phyloP scores from a whole-genome alignment of 2,329 filamentous ascomycete genomes.

The Colletotrichum australisinense region DNA sequence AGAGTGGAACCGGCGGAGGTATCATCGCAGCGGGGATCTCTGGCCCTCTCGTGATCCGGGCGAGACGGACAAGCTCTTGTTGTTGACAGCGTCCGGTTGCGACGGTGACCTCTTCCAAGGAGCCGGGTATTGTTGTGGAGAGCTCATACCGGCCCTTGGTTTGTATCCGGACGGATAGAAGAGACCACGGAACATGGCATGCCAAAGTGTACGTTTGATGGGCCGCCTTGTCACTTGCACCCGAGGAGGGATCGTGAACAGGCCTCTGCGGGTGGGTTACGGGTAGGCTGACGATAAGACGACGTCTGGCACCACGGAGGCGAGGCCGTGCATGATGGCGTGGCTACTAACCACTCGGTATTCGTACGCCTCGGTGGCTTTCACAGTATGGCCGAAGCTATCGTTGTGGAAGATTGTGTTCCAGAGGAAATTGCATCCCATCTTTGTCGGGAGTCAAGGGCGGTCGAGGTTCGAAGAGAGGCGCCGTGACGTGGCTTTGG shows the following conservation, averaged over 20 bases:
- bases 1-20: constrained; percentile 27
- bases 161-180: neutral
- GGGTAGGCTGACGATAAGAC: constrained; percentile 8
- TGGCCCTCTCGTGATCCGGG: constrained; percentile 15
- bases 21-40: constrained; percentile 10
- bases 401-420: constrained; percentile 6
- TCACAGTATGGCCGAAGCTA: constrained; percentile 23
- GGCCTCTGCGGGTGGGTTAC: neutral
- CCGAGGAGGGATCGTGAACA: constrained; percentile 2
- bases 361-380: neutral
- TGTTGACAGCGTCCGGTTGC: neutral
- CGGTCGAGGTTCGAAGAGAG: constrained; percentile 18
- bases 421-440: neutral
- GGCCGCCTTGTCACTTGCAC: constrained; percentile 1
- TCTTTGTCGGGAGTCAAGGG: constrained; percentile 10
- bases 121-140: constrained; percentile 3
- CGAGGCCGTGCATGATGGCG: constrained; percentile 1
- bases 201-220: constrained; percentile 6
- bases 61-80: neutral
- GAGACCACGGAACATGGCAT: neutral
- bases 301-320: neutral
- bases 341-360: neutral
- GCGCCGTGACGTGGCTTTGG: constrained; percentile 14
- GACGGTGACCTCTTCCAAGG: constrained; percentile 14
- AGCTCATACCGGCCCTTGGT: neutral